Evolutionary conservation across 257 asterid species (phyloP).

Genomic region (Petunia axillaris): DNA sequence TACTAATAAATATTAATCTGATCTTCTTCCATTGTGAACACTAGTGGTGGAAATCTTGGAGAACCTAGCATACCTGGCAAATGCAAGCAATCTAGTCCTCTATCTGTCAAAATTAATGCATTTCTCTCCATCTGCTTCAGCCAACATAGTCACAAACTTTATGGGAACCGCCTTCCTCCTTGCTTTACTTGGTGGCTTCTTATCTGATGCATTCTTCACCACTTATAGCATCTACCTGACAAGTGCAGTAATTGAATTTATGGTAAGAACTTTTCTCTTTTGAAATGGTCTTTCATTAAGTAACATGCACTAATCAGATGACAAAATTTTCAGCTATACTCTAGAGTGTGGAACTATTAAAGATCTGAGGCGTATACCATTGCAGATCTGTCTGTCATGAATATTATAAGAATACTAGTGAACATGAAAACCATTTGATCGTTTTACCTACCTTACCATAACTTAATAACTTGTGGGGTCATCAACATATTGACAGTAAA

Average conservation of each 20-base stretch:
- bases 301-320: neutral
- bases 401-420: neutral
- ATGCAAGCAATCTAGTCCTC: constrained; percentile 85
- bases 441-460: neutral
- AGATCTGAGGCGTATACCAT: too few relatives aligned
- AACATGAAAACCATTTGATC: neutral
- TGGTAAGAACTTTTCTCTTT: constrained; percentile 45
- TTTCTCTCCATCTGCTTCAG: constrained; percentile 69
- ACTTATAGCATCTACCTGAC: constrained; percentile 60
- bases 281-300: too few relatives aligned
- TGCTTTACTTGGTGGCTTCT: constrained; percentile 41
- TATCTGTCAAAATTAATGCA: constrained; percentile 74
- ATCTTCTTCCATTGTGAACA: constrained; percentile 20
- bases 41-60: constrained; percentile 76
- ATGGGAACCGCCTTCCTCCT: constrained; percentile 91
- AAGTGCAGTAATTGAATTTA: constrained; percentile 62
- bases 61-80: constrained; percentile 78
- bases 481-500: neutral
- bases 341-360: too few relatives aligned
- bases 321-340: neutral
- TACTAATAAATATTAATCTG: neutral
- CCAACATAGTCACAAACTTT: constrained; percentile 70
- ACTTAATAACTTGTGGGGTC: neutral
- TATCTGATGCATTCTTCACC: constrained; percentile 64
- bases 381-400: too few relatives aligned